Evolutionary conservation across 2,329 filamentous ascomycete species (phyloP).

Genomic region (Septoria linicola): DNA sequence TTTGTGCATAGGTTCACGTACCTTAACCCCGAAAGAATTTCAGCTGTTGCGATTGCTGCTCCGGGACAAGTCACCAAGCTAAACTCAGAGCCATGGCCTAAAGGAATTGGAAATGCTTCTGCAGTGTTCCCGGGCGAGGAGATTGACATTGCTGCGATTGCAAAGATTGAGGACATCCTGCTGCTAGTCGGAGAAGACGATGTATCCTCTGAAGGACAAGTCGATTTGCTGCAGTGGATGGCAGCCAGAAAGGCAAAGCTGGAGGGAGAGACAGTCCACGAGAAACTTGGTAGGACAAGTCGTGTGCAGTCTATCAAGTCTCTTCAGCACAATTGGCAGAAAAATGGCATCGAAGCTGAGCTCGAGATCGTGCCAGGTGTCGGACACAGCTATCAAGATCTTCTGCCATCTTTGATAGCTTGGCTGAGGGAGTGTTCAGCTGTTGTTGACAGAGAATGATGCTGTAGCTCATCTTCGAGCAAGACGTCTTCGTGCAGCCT

Average conservation of each 20-base stretch:
- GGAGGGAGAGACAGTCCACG: slow-evolving; percentile 2
- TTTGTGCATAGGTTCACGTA: slow-evolving; percentile 22
- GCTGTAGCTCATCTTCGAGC: too few species aligned
- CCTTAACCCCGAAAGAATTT: slow-evolving; percentile 13
- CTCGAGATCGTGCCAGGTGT: slow-evolving; percentile 16
- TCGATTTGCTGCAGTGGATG: slow-evolving; percentile 15
- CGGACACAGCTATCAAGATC: slow-evolving; percentile 11
- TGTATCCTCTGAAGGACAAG: background rate
- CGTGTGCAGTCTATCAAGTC: slow-evolving; percentile 10
- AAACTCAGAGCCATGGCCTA: slow-evolving; percentile 13
- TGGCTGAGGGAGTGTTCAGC: background rate
- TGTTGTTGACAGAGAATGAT: background rate
- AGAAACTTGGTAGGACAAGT: background rate
- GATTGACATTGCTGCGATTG: slow-evolving; percentile 10
- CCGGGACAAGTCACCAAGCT: slow-evolving; percentile 18
- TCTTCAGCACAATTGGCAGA: slow-evolving; percentile 16
- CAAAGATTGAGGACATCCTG: slow-evolving; percentile 5
- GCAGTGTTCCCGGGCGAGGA: slow-evolving; percentile 8
- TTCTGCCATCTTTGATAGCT: background rate
- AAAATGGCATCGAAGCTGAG: slow-evolving; percentile 13
- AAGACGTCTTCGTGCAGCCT: background rate
- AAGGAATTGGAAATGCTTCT: slow-evolving; percentile 3
- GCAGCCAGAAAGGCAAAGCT: slow-evolving; percentile 1
- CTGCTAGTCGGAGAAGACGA: slow-evolving; percentile 16
- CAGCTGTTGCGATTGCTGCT: slow-evolving; percentile 15